Base-by-base conservation (phyloP, 1,284 basidiomycete species). In the Peniophora sp. region DNA sequence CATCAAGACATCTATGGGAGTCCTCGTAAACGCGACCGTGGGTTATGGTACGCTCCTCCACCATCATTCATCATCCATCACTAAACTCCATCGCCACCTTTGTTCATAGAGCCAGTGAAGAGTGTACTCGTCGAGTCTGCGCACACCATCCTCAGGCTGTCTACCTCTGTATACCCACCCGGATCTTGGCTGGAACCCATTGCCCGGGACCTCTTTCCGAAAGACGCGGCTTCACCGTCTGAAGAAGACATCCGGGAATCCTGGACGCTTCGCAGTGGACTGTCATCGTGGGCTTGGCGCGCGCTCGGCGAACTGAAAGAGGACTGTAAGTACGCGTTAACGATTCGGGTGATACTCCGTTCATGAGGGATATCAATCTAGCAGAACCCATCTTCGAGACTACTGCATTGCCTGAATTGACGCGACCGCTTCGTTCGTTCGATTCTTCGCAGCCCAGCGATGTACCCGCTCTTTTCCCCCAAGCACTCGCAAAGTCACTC, bases 251-350 rank as follows among this genome's bases (percentile, higher is more conserved):
- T 69, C 38, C 65, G 69, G 27, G 83, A 87, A 55, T 71, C 77
- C 48, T 90, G 89, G 87, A 71, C 64, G 27, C 64, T 85, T 48
- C 77, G 89, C 35, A 76, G 72, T 51, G 76, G 74, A 3, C 69
- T 90, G 16, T 81, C 84, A 6, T 78, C 74, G 41, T 92, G 88
- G 89, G 76, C 81, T 41, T 90, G 87, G 84, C 74, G 83, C 57
- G 74, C 78, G 2, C 76, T 90, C n/a, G 70, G 75, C 11, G 83
- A 83, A 57, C 71, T 87, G 43, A 79, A 77, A 61, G 77, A 80
- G 54, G 78, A 83, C 59, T 68, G 80, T 83, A 51, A 63, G 76
- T 60, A 52, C 53, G 53, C 50, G 51, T 23, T 53, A 43, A 53
- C n/a, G n/a, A n/a, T n/a, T n/a, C n/a, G n/a, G n/a, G n/a, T n/a